Evolutionary conservation across 352 stramenopile genomes (phyloP).

Genomic region (Globisporangium uncinulatum): DNA sequence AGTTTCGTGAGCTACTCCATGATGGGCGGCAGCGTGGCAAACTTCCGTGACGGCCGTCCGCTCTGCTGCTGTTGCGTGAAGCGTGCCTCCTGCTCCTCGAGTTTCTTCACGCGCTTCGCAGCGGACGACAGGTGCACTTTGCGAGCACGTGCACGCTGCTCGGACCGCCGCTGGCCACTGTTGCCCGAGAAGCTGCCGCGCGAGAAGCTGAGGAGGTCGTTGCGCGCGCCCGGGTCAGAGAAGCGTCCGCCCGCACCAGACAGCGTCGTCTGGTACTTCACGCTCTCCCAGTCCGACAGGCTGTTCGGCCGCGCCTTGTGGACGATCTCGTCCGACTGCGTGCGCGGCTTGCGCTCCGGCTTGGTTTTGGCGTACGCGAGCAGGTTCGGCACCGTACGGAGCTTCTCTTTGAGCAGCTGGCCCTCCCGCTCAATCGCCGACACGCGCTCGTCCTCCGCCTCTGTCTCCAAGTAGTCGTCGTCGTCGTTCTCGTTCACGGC

Average conservation of each 20-base stretch:
- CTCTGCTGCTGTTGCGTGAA: conserved; percentile 35
- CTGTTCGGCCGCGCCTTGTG: conserved; percentile 14
- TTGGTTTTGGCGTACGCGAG: conserved; percentile 41
- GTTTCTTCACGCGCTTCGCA: conserved; percentile 76
- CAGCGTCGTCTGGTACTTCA: conserved; percentile 39
- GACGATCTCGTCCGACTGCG: conserved; percentile 35
- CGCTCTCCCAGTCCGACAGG: conserved; percentile 44
- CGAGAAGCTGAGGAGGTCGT: conserved; percentile 67
- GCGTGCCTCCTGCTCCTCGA: conserved; percentile 75
- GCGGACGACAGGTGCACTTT: conserved; percentile 76
- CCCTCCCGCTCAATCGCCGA: conserved; percentile 18
- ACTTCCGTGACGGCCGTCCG: conserved; percentile 29
- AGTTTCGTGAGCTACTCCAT: conserved; percentile 26
- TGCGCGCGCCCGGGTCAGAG: conserved; percentile 66
- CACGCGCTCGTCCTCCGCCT: conserved; percentile 6
- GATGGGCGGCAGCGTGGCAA: conserved; percentile 36
- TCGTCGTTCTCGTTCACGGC: not conserved
- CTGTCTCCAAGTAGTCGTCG: not conserved
- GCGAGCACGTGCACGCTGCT: conserved; percentile 37
- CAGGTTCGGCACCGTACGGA: conserved; percentile 45
- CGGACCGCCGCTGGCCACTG: conserved; percentile 27
- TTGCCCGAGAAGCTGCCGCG: conserved; percentile 38
- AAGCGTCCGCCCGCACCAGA: conserved; percentile 28
- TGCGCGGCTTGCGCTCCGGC: conserved; percentile 23
- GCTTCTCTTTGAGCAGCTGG: conserved; percentile 31